phyloP scores from a whole-genome alignment of 78 protist genomes.

The Mastigamoeba balamuthi region DNA sequence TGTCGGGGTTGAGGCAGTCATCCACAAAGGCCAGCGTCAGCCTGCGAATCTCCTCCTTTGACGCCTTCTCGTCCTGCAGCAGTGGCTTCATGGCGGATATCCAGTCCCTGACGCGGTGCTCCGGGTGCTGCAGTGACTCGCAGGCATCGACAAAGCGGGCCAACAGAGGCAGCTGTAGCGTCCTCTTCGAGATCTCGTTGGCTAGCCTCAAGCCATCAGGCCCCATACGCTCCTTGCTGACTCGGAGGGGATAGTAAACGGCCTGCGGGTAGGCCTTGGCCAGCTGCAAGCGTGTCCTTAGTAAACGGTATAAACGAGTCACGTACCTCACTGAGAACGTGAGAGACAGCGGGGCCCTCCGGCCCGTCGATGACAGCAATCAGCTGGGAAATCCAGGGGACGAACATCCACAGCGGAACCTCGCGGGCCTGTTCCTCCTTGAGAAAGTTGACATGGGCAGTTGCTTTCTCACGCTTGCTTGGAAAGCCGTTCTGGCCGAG shows the following conservation, averaged over 20 bases:
- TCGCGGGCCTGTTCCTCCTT: background rate
- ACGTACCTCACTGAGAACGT: background rate
- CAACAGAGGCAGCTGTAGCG: constrained; percentile 16
- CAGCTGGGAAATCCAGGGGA: constrained; percentile 10
- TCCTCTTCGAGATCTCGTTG: constrained; percentile 5
- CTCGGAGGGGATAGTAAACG: constrained; percentile 33
- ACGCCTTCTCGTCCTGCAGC: background rate
- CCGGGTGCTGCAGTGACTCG: constrained; percentile 29
- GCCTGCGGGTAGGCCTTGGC: constrained; percentile 64
- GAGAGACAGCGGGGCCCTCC: background rate
- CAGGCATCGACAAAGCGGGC: constrained; percentile 16
- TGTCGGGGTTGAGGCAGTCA: constrained; percentile 20
- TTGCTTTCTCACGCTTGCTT: background rate
- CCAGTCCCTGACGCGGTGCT: constrained; percentile 44
- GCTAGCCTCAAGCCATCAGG: background rate
- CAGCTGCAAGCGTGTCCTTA: constrained; percentile 12
- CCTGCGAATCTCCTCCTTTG: background rate
- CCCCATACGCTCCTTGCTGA: constrained; percentile 26
- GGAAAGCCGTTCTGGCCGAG: background rate
- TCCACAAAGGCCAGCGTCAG: background rate
- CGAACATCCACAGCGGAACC: constrained; percentile 14
- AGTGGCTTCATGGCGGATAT: constrained; percentile 27
- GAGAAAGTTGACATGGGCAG: background rate
- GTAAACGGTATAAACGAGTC: too few species aligned
- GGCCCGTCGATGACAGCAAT: background rate